Evolutionary conservation across 2,329 filamentous ascomycete species (phyloP), one percentile per base, ranked within the genome.

Genomic region (Nigrograna mackinnonii): DNA sequence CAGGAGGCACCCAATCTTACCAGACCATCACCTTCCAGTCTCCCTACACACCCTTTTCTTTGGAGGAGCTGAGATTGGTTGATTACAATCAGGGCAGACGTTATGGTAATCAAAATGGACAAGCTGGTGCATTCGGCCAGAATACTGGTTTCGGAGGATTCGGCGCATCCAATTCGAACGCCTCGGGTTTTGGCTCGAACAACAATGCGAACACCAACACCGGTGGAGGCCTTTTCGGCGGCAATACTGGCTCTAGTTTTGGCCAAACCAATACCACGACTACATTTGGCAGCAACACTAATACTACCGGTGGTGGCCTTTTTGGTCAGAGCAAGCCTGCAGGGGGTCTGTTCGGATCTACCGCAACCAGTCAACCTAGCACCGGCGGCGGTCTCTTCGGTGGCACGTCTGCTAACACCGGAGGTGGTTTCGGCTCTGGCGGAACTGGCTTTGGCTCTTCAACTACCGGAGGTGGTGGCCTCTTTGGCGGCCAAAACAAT

Each of bases 81-180:
- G 94, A 99, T 69, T 99, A 99, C 66, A 82, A 85, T 45, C 87
- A 91, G 68, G 91, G 91, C 37, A 84, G 91, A 45, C 86, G 86
- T 40, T 89, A 82, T 64, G 94, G 91, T 22, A 95, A 92, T 68
- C 79, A 81, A 31, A 89, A 86, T 48, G 90, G 89, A 21, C 87
- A 91, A 52, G 75, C 83, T 35, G 91, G 91, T 44, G 88, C 87
- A 6, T 96, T 96, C 68, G 92, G 91, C 14, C 78, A 84, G 44
- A 79, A 75, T 54, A 81, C 79, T 46, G 72, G 73, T 3, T 84
- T 84, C 49, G 73, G 73, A 18, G 73, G 73, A 2, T 78, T 70
- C 36, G 62, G 63, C 16, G 58, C 58, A 43, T 70, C 57, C 48
- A 75, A 65, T 47, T 73, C 69, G 46, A 61, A 50, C 13, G 50